Evolutionary conservation across 192 early-diverging fungal species (phyloP).

Genomic region (Linderina pennispora): DNA sequence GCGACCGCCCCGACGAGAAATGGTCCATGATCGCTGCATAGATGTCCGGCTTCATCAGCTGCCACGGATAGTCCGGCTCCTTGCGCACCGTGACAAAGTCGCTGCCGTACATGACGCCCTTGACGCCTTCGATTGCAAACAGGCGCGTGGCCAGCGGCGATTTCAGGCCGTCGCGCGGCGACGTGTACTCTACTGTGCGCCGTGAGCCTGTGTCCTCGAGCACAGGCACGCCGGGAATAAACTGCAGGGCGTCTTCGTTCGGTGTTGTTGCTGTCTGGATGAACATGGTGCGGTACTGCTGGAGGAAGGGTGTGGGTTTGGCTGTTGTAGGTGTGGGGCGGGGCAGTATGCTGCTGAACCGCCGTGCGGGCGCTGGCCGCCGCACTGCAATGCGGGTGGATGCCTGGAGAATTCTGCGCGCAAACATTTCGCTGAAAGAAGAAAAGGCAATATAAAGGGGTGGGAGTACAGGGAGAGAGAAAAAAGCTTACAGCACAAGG

Average conservation of each 20-base stretch:
- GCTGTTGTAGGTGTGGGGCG: neutral
- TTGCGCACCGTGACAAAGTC: conserved; percentile 97
- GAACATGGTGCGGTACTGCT: conserved; percentile 59
- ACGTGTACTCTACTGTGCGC: conserved; percentile 82
- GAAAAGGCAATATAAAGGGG: neutral
- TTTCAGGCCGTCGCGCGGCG: conserved; percentile 60
- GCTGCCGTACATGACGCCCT: conserved; percentile 81
- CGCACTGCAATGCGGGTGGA: neutral
- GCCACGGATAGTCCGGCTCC: conserved; percentile 85
- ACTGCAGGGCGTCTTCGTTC: conserved; percentile 93
- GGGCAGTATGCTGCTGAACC: neutral
- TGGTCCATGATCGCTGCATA: conserved; percentile 95
- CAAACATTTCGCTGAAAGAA: neutral
- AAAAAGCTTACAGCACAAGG: neutral
- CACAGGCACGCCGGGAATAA: conserved; percentile 88
- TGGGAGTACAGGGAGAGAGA: too few relatives aligned
- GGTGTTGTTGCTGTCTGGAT: conserved; percentile 89
- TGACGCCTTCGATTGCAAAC: conserved; percentile 93
- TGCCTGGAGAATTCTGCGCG: neutral
- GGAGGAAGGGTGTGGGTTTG: conserved; percentile 3
- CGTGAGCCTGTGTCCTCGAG: conserved; percentile 42
- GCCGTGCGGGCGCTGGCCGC: neutral
- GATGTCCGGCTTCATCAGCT: conserved; percentile 95
- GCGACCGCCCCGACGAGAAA: conserved; percentile 79
- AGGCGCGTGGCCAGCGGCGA: conserved; percentile 88